Evolutionary conservation across 164 flowering plant species (phyloP), one percentile per base, ranked within the genome.

Genomic region (Euptelea pleiosperma): DNA sequence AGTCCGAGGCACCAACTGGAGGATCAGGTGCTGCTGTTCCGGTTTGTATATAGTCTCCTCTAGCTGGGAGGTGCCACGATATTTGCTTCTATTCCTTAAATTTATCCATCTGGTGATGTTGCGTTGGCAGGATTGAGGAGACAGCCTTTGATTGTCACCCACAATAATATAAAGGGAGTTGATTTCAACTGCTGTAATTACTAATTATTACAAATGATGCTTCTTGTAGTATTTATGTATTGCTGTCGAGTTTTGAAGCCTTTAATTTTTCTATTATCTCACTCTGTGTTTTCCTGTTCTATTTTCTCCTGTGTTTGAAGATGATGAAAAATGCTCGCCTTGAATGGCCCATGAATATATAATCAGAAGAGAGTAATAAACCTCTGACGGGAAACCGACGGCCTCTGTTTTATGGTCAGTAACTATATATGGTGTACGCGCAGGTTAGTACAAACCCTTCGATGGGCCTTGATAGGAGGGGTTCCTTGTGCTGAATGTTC

Each of bases 31-130:
- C 54, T 51, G 44, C 50, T 41, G 51, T 31, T 66, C 55, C 29
- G 7, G 52, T 30, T 24, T 75, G 63, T 72, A 63, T 35, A 63
- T 74, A 65, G 18, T 21, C 30, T 57, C 8, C 14, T 3, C 45
- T 36, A 31, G 60, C 10, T 26, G 28, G 66, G 57, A 31, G 42
- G 33, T 39, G 11, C 50, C 19, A 15, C 58, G 21, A 40, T 48
- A 43, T 37, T 25, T 26, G n/a, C 9, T 55, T 53, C 10, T 22
- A 22, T 36, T 55, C 46, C 43, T 37, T 48, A 5, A 26, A 8
- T 14, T n/a, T 6, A 53, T 9, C 21, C 18, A 11, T 16, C 25
- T 14, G 8, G 57, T 12, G 15, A 44, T 56, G 37, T 41, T 40
- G 33, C 25, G 3, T 26, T 64, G 34, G 55, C 37, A 2, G 3